These are phyloP conservation scores for Apiotrichum sp. DNA, from an alignment of 1,284 basidiomycete genomes.

Conservation along the genomic window DNA sequence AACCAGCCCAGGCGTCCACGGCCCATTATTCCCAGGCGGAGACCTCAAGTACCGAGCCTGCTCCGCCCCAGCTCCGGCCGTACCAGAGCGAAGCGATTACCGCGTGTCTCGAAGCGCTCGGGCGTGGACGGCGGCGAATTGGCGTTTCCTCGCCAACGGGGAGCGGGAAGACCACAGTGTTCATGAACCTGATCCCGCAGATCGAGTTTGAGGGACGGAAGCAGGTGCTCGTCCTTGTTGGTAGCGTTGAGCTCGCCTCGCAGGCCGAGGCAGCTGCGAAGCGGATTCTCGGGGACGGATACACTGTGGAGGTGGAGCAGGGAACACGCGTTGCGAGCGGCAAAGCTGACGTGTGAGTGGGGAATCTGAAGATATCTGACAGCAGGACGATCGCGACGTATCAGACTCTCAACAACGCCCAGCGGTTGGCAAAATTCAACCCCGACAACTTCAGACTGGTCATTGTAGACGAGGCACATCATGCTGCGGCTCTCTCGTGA, in stretches of 20 bases:
- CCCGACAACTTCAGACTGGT: slow-evolving; percentile 68
- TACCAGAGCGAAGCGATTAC: slow-evolving; percentile 84
- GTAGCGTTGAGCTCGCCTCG: slow-evolving; percentile 64
- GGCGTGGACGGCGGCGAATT: slow-evolving; percentile 61
- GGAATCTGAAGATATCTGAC: neutral
- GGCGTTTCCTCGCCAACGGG: slow-evolving; percentile 92
- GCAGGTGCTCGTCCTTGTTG: slow-evolving; percentile 39
- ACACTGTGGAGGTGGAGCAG: slow-evolving; percentile 88
- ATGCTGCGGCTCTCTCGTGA: slow-evolving; percentile 83
- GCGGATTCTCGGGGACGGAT: slow-evolving; percentile 53
- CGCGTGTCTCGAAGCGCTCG: slow-evolving; percentile 68
- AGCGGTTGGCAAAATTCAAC: slow-evolving; percentile 73
- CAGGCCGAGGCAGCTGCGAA: slow-evolving; percentile 75
- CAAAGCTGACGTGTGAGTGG: slow-evolving; percentile 68
- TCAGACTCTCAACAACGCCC: slow-evolving; percentile 68
- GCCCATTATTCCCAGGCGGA: no score
- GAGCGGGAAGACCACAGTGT: slow-evolving; percentile 89
- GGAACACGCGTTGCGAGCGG: slow-evolving; percentile 70
- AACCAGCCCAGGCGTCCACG: no score
- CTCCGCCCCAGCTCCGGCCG: slow-evolving; percentile 56
- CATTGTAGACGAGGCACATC: slow-evolving; percentile 91
- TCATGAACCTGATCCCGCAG: slow-evolving; percentile 64
- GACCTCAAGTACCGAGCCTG: no score
- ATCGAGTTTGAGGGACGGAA: slow-evolving; percentile 5
- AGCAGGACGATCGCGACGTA: slow-evolving; percentile 83